phyloP scores from a whole-genome alignment of 2,329 filamentous ascomycete genomes.

The Pseudocercospora eumusae region DNA sequence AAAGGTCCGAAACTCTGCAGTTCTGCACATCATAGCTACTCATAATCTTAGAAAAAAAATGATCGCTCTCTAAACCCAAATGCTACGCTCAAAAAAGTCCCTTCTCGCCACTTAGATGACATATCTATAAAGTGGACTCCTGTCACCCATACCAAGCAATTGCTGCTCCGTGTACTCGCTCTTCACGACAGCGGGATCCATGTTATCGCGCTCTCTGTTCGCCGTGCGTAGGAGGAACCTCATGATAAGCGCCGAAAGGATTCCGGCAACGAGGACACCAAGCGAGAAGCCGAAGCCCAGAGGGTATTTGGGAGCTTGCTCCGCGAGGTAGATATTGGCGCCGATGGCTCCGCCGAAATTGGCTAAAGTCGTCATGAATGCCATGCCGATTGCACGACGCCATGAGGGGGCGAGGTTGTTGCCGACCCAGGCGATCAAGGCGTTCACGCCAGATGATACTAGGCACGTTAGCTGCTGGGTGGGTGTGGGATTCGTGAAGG shows the following conservation, averaged over 20 bases:
- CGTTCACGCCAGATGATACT: conserved; percentile 25
- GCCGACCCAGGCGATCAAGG: conserved; percentile 52
- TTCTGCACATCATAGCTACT: too few relatives aligned
- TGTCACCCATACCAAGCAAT: conserved; percentile 43
- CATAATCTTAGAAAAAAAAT: too few relatives aligned
- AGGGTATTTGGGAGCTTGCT: conserved; percentile 23
- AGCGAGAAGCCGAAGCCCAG: conserved; percentile 26
- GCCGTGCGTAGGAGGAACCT: conserved; percentile 6
- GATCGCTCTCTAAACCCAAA: too few relatives aligned
- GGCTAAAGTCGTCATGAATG: conserved; percentile 19
- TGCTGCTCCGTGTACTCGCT: conserved; percentile 42
- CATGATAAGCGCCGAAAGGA: conserved; percentile 30
- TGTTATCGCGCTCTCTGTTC: conserved; percentile 40
- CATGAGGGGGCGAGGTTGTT: conserved; percentile 56
- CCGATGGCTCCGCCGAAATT: conserved; percentile 30
- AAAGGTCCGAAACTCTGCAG: too few relatives aligned
- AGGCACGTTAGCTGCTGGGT: background rate
- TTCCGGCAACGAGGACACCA: conserved; percentile 30
- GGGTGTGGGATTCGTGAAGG: conserved; percentile 46
- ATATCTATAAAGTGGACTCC: conserved; percentile 45
- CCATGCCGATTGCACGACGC: conserved; percentile 23
- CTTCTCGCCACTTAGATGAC: conserved; percentile 16
- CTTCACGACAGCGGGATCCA: conserved; percentile 40
- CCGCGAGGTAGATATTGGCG: conserved; percentile 24
- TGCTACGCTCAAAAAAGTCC: background rate